A percentile compares a stretch with the other conserved stretches of the same genome.
Conservation (phyloP, 2,329 filamentous ascomycete genomes). For the Fusarium setosum region DNA sequence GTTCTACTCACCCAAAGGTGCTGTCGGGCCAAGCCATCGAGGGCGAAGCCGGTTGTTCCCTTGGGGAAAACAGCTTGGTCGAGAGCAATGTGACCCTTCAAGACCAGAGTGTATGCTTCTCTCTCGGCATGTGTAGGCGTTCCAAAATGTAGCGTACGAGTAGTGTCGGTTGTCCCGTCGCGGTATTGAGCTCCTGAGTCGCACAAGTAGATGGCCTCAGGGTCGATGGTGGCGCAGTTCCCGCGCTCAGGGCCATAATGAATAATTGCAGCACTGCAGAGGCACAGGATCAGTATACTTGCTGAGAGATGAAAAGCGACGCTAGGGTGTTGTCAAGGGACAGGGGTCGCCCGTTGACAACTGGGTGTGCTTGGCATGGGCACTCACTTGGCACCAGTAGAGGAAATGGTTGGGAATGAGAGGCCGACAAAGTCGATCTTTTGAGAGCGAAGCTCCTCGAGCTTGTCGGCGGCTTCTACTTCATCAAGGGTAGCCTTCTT, state of each 20-base stretch:
- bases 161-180: slow-evolving; percentile 96
- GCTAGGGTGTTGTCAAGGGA: background rate
- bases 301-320: background rate
- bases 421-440: slow-evolving; percentile 85
- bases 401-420: slow-evolving; percentile 96
- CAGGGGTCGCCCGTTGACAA: background rate
- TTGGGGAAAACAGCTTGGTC: slow-evolving; percentile 92
- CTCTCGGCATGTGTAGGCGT: slow-evolving; percentile 84
- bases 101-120: slow-evolving; percentile 90
- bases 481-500: slow-evolving; percentile 84
- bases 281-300: slow-evolving; percentile 4
- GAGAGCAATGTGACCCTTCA: slow-evolving; percentile 93
- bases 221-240: slow-evolving; percentile 85
- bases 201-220: slow-evolving; percentile 88
- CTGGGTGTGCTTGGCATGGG: background rate
- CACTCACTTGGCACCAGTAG: slow-evolving; percentile 80
- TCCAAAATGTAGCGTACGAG: slow-evolving; percentile 92
- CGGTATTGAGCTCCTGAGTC: slow-evolving; percentile 97
- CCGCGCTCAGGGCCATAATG: slow-evolving; percentile 93
- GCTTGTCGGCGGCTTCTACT: slow-evolving; percentile 89
- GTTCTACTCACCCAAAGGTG: slow-evolving; percentile 80
- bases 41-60: slow-evolving; percentile 91
- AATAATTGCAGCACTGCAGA: slow-evolving; percentile 85
- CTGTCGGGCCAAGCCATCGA: slow-evolving; percentile 90
- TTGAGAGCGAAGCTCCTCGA: slow-evolving; percentile 78